phyloP scores from a whole-genome alignment of 257 asterid genomes.

The Scutellaria baicalensis region DNA sequence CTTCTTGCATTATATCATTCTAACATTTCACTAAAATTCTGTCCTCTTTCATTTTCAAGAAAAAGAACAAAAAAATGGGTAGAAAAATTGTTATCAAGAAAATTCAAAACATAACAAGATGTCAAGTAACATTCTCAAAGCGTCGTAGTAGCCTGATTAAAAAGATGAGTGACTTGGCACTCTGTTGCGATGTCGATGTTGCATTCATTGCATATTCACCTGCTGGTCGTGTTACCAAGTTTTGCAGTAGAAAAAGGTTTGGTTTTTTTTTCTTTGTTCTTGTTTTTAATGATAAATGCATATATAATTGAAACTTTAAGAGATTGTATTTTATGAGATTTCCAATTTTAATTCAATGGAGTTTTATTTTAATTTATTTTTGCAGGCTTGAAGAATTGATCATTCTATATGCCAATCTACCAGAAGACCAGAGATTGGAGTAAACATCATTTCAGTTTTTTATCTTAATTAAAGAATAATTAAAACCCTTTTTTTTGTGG shows the following conservation, averaged over 20 bases:
- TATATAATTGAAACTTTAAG: too few relatives aligned
- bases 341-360: background rate
- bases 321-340: background rate
- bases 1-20: background rate
- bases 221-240: conserved; percentile 49
- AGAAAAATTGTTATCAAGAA: conserved; percentile 51
- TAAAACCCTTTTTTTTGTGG: background rate
- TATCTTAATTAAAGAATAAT: background rate
- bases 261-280: background rate
- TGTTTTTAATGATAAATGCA: background rate
- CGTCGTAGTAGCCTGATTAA: conserved; percentile 47
- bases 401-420: conserved; percentile 28
- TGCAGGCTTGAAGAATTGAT: conserved; percentile 50
- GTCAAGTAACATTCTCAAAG: conserved; percentile 66
- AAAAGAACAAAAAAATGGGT: conserved; percentile 31
- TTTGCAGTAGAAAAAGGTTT: conserved; percentile 29
- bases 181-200: conserved; percentile 43
- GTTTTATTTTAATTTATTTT: too few relatives aligned
- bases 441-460: conserved; percentile 1
- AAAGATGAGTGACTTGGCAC: conserved; percentile 38
- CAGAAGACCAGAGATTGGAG: conserved; percentile 39
- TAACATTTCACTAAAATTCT: background rate
- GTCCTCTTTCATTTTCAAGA: background rate
- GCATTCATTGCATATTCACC: conserved; percentile 51
- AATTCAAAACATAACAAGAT: conserved; percentile 35